These are phyloP conservation scores for Xenoacremonium recifei DNA, from an alignment of 2,329 filamentous ascomycete genomes.

Conservation along the genomic window DNA sequence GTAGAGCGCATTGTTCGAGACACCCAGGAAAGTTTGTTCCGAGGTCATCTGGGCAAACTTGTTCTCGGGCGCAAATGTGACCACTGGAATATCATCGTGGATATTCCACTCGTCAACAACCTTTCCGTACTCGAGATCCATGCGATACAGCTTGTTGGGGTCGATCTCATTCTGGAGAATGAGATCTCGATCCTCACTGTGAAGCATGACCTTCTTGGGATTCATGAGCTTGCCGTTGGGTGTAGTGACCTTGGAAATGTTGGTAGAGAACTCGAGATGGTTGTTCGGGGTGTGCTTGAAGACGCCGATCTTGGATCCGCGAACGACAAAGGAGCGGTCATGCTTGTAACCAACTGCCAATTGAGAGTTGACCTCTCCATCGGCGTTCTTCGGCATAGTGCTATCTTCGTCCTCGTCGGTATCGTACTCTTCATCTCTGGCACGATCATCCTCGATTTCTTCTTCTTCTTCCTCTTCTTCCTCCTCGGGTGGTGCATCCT, in stretches of 20 bases:
- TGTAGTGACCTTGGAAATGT: constrained; percentile 93
- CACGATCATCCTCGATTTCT: constrained; percentile 58
- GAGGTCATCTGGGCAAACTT: constrained; percentile 98
- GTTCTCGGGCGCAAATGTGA: constrained; percentile 90
- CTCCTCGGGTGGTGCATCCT: constrained; percentile 59
- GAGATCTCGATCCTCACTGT: constrained; percentile 86
- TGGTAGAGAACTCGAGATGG: constrained; percentile 92
- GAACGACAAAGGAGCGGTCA: constrained; percentile 93
- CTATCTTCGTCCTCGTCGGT: constrained; percentile 70
- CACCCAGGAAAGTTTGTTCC: constrained; percentile 91
- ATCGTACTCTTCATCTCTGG: constrained; percentile 68
- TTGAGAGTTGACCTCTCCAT: constrained; percentile 85
- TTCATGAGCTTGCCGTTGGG: constrained; percentile 84
- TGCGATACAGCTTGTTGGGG: constrained; percentile 88
- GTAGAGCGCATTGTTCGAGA: constrained; percentile 90
- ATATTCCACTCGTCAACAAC: constrained; percentile 99
- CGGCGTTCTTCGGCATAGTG: constrained; percentile 70
- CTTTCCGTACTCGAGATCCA: constrained; percentile 98
- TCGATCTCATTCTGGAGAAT: constrained; percentile 81
- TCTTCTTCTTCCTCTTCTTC: constrained; percentile 50
- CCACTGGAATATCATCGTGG: constrained; percentile 91
- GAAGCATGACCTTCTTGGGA: constrained; percentile 95
- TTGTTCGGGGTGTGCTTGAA: constrained; percentile 96
- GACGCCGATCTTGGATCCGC: constrained; percentile 96
- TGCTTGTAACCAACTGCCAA: constrained; percentile 96